These are phyloP conservation scores for Dactylonectria estremocensis DNA, from an alignment of 2,329 filamentous ascomycete genomes.

Conservation along the genomic window DNA sequence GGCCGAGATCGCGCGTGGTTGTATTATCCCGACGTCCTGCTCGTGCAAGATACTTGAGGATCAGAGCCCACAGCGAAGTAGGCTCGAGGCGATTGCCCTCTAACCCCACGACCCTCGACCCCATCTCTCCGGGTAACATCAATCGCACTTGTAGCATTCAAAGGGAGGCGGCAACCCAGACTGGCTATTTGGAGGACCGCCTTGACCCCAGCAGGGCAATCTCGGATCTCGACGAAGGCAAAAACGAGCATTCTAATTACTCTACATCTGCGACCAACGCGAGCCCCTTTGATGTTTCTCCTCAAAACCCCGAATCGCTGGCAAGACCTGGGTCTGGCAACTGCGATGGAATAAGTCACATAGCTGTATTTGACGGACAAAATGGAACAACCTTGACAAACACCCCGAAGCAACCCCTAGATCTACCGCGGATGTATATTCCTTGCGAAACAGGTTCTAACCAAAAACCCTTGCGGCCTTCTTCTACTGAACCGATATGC, in stretches of 20 bases:
- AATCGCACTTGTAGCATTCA: background rate
- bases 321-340: background rate
- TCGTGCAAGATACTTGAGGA: constrained; percentile 40
- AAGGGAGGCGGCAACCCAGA: background rate
- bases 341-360: background rate
- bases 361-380: background rate
- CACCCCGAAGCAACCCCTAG: no score
- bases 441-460: background rate
- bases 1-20: constrained; percentile 47
- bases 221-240: background rate
- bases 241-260: background rate
- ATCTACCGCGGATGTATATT: background rate
- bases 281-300: background rate
- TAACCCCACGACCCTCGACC: background rate
- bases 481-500: constrained; percentile 25
- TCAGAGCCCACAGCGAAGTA: constrained; percentile 14
- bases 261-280: background rate
- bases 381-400: background rate
- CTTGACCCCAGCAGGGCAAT: background rate
- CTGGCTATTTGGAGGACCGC: background rate
- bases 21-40: constrained; percentile 46
- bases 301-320: background rate
- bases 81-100: background rate
- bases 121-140: background rate
- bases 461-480: background rate